Conservation (phyloP, 2,329 filamentous ascomycete species). For the Cladophialophora bantiana region DNA sequence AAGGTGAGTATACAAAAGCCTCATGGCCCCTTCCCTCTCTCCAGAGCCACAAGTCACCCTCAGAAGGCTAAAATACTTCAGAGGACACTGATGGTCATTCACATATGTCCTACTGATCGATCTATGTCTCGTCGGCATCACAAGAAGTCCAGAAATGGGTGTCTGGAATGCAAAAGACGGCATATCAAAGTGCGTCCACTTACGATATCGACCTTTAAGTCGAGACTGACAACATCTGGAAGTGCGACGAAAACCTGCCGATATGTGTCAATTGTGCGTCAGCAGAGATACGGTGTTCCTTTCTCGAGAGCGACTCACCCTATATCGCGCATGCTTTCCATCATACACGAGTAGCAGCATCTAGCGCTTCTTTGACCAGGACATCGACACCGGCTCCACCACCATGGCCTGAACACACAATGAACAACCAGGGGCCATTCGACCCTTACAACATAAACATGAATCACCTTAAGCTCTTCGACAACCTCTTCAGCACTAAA, state of each 20-base stretch:
- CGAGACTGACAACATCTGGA: background rate
- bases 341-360: background rate
- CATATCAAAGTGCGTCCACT: constrained; percentile 49
- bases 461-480: constrained; percentile 44
- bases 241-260: constrained; percentile 48
- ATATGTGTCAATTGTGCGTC: constrained; percentile 45
- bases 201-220: constrained; percentile 42
- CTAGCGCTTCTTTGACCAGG: background rate
- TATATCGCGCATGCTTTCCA: constrained; percentile 8
- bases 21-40: background rate
- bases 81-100: background rate
- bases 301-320: constrained; percentile 16
- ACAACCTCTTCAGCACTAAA: constrained; percentile 40
- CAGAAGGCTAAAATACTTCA: background rate
- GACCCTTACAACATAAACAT: constrained; percentile 41
- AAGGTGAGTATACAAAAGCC: background rate
- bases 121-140: constrained; percentile 43
- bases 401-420: background rate
- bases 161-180: constrained; percentile 50
- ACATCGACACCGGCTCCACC: constrained; percentile 1
- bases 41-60: background rate
- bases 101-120: constrained; percentile 7
- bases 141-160: constrained; percentile 51
- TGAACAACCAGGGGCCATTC: background rate
- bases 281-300: constrained; percentile 36